Conservation (phyloP, 331 rosid species). For the Malus hybrid region DNA sequence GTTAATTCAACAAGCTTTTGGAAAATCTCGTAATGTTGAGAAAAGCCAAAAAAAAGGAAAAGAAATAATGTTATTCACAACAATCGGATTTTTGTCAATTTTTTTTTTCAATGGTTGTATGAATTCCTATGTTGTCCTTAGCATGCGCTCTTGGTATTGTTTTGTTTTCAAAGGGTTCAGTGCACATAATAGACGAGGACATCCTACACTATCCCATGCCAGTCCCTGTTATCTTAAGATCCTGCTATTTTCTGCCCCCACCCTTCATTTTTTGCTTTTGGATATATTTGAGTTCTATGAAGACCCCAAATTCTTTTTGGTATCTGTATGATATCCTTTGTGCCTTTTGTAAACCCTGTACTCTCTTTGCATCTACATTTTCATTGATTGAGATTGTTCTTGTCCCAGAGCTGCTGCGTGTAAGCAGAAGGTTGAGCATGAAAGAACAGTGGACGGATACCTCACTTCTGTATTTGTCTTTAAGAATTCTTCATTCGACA, state of each 20-base stretch:
- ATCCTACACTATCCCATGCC: neutral
- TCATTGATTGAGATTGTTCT: slow-evolving; percentile 26
- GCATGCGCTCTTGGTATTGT: neutral
- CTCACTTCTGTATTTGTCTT: slow-evolving; percentile 64
- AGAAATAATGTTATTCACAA: neutral
- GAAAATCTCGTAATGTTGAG: neutral
- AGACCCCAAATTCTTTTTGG: neutral
- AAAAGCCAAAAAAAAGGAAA: neutral
- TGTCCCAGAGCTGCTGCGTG: slow-evolving; percentile 77
- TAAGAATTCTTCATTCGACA: slow-evolving; percentile 72
- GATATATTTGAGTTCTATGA: neutral
- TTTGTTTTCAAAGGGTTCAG: neutral
- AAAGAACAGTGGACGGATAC: slow-evolving; percentile 72
- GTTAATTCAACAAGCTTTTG: neutral
- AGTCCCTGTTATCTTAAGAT: neutral
- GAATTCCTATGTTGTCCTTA: neutral
- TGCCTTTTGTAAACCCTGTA: neutral
- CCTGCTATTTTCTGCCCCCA: neutral
- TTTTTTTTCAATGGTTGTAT: neutral
- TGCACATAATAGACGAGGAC: neutral
- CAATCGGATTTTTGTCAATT: no score
- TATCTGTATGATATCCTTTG: neutral
- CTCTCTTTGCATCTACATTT: neutral
- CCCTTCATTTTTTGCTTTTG: neutral
- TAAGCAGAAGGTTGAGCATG: slow-evolving; percentile 77